phyloP scores from a whole-genome alignment of 2,329 filamentous ascomycete genomes.

The Alternaria triticimaculans region DNA sequence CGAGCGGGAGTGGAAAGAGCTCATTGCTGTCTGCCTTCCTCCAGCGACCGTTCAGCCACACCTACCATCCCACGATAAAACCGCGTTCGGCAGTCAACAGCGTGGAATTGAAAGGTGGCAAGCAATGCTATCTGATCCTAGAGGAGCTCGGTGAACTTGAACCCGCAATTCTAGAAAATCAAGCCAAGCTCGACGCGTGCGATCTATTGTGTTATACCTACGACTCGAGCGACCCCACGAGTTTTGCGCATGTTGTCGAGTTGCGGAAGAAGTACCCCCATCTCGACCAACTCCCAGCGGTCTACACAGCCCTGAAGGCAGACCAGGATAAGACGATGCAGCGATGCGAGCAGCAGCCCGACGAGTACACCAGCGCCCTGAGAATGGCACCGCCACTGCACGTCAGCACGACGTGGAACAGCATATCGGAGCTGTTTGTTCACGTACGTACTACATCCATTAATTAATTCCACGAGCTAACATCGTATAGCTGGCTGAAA shows the following conservation, averaged over 20 bases:
- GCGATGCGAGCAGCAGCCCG: conserved; percentile 83
- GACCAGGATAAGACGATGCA: conserved; percentile 98
- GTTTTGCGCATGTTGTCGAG: conserved; percentile 88
- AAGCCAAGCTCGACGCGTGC: conserved; percentile 86
- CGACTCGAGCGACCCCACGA: conserved; percentile 95
- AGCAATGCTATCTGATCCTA: conserved; percentile 95
- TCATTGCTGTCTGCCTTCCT: conserved; percentile 90
- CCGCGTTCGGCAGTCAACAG: conserved; percentile 93
- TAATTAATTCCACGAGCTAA: conserved; percentile 19
- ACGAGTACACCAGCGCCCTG: conserved; percentile 83
- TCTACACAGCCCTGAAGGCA: conserved; percentile 93
- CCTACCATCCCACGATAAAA: conserved; percentile 94
- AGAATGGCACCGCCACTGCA: conserved; percentile 93
- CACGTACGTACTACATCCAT: conserved; percentile 54
- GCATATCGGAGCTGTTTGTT: conserved; percentile 93
- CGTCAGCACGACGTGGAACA: conserved; percentile 92
- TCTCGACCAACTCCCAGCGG: conserved; percentile 84
- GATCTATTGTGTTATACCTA: conserved; percentile 96
- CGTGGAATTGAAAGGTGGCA: conserved; percentile 92
- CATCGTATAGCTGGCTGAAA: conserved; percentile 73
- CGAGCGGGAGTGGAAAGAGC: conserved; percentile 86
- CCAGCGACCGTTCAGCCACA: conserved; percentile 80
- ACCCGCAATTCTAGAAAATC: conserved; percentile 91
- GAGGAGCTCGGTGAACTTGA: conserved; percentile 97
- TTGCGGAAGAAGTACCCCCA: conserved; percentile 80